Conservation (phyloP, 768 basidiomycete species). For the Boletus huronensis region DNA sequence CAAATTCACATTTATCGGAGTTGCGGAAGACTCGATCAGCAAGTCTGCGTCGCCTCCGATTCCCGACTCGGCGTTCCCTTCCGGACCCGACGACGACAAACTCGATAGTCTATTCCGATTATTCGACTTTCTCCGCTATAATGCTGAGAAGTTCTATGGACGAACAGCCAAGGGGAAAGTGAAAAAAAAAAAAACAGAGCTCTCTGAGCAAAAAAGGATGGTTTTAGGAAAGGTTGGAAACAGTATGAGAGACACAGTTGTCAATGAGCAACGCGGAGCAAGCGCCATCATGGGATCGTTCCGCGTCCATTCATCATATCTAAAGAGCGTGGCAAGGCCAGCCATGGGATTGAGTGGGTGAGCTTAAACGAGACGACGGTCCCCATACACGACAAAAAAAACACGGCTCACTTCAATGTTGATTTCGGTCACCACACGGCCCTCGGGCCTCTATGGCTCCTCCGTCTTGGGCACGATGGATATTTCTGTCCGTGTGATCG, state of each 20-base stretch:
- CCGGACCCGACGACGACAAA: no score
- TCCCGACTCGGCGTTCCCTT: no score
- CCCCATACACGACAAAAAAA: background rate
- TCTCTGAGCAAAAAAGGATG: background rate
- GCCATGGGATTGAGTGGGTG: background rate
- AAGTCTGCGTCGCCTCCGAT: no score
- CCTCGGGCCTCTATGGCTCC: conserved; percentile 40
- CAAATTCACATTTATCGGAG: no score
- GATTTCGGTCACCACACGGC: conserved; percentile 43
- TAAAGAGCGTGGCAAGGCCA: conserved; percentile 14
- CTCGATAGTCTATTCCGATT: no score
- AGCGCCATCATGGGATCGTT: conserved; percentile 53
- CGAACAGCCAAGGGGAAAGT: conserved; percentile 40
- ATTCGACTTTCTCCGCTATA: no score
- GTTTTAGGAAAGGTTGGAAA: no score
- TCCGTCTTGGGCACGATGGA: conserved; percentile 43
- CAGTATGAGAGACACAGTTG: conserved; percentile 25
- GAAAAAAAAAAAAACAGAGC: background rate
- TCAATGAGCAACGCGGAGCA: conserved; percentile 55
- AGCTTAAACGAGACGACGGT: background rate
- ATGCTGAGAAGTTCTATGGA: conserved; percentile 33
- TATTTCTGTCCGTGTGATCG: conserved; percentile 37
- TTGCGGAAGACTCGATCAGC: no score
- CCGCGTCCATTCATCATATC: conserved; percentile 53
- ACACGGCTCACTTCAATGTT: conserved; percentile 31